Evolutionary conservation across 2,329 filamentous ascomycete genomes (phyloP).

Genomic region (Pseudogymnoascus sp.): DNA sequence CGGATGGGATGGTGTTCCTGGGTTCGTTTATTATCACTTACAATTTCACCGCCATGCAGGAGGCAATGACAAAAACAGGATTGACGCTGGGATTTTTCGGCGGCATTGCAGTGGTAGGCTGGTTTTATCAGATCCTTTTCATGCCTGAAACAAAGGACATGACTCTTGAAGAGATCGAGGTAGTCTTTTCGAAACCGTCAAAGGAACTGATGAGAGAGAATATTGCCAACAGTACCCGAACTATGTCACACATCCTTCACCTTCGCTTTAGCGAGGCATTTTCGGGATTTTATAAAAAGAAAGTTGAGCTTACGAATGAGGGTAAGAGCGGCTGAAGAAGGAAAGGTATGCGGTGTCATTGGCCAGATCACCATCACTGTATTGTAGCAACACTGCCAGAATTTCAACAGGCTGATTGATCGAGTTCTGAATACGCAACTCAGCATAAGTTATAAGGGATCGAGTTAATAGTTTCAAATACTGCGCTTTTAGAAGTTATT

Average conservation of each 20-base stretch:
- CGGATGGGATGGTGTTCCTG: slow-evolving; percentile 61
- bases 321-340: not conserved
- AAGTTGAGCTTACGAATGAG: not conserved
- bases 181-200: slow-evolving; percentile 58
- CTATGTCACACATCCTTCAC: not conserved
- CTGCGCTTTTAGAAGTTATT: not conserved
- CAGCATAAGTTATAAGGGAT: not conserved
- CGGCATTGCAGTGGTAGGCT: slow-evolving; percentile 64
- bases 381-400: not conserved
- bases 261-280: not conserved
- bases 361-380: not conserved
- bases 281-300: not conserved
- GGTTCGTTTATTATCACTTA: slow-evolving; percentile 68
- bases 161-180: slow-evolving; percentile 64
- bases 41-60: slow-evolving; percentile 65
- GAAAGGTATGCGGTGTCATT: not conserved
- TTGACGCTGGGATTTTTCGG: slow-evolving; percentile 66
- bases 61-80: slow-evolving; percentile 57
- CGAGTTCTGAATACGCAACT: not conserved
- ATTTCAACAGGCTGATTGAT: not conserved
- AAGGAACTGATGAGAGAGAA: slow-evolving; percentile 56
- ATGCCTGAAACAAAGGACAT: slow-evolving; percentile 67
- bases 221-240: slow-evolving; percentile 24
- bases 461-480: not conserved
- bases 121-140: slow-evolving; percentile 66